Base-by-base conservation (phyloP, 2,329 filamentous ascomycete genomes). In the Arthrobotrys pseudoclavata region DNA sequence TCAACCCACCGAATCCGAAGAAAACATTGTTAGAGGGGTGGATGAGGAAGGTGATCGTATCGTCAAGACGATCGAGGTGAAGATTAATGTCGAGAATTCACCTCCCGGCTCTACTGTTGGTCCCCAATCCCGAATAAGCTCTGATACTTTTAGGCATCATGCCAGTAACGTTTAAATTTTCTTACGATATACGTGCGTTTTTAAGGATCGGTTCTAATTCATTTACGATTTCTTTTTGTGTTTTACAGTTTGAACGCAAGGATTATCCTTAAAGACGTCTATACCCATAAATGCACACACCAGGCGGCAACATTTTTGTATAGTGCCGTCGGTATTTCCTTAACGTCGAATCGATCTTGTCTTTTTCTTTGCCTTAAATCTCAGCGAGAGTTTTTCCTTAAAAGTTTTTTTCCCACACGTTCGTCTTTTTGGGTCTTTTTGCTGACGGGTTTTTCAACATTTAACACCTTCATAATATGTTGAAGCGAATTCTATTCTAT, bases 41-140 rank as follows among this genome's bases (percentile, higher is more conserved):
- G 79, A 79, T 47, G 67, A 66, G 22, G 74, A 77, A 7, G 74
- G 74, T 26, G 74, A 77, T 55, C 79, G 76, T 40, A 81, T 81
- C 45, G 55, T 79, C 31, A 81, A 77, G 31, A 80, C 80, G 7
- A 80, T 80, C 20, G 80, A 81, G 66, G 80, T 81, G 48, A 81
- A 77, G 52, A 78, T 81, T 37, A 80, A 81, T 50, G 69, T 81
- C 63, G 62, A 79, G 24, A 77, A 77, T 29, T 77, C 74, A 45
- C 74, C 74, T 55, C 74, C 74, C 40, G 55, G 68, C 62, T 77
- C 74, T 71, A 77, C 74, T 77, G 74, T 77, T 77, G 74, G 74
- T 77, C 61, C 74, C 74, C 67, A 71, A 53, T 77, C 74, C 67
- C 67, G 67, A 70, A 71, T 67, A 77, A 77, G 74, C 53, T 77